Base-by-base conservation (phyloP, 306 rosid genomes). In the Luffa aegyptiaca region DNA sequence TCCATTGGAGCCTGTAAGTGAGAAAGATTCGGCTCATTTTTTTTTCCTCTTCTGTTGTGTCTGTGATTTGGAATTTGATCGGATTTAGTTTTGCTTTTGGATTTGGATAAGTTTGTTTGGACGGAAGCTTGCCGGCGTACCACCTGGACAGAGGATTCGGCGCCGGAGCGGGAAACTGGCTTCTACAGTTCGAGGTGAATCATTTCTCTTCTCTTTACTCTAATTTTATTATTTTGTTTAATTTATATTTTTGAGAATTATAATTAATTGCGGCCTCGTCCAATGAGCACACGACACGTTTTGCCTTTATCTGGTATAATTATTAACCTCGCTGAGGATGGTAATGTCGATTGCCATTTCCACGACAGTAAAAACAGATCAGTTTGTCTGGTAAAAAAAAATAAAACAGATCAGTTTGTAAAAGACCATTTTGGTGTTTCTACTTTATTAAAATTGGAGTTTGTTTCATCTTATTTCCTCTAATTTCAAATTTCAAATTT, bases 101-200 rank as follows among this genome's bases (percentile, higher is more conserved):
- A 8, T 73, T 78, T 18, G 68, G 41, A 51, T 33, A 42, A 94
- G 98, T 88, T 82, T 95, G 98, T 86, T 87, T 95, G 90, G 98
- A 95, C 69, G 98, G 97, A 62, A 95, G 98, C 86, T 88, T 88
- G 84, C 98, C 97, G 82, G 98, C 97, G 71, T 95, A 95, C 81
- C 98, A 92, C 74, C 81, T 86, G 72, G 83, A 95, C 83, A 86
- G 91, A 77, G 98, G 98, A 77, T 89, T 79, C 82, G 98, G 98
- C 12, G 90, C 90, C 26, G 97, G 98, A 31, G 56, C 80, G 6
- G 68, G 80, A 78, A 95, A 95, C 85, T 95, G 98, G 97, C 92
- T 92, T 78, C 84, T 95, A n/a, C 97, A 92, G 79, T 87, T 92
- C 56, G 98, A 94, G 98, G 98, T 92, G 84, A 83, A 61, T 61